These are phyloP conservation scores for Rhinocladiella similis DNA, from an alignment of 2,329 filamentous ascomycete genomes.

Conservation along the genomic window DNA sequence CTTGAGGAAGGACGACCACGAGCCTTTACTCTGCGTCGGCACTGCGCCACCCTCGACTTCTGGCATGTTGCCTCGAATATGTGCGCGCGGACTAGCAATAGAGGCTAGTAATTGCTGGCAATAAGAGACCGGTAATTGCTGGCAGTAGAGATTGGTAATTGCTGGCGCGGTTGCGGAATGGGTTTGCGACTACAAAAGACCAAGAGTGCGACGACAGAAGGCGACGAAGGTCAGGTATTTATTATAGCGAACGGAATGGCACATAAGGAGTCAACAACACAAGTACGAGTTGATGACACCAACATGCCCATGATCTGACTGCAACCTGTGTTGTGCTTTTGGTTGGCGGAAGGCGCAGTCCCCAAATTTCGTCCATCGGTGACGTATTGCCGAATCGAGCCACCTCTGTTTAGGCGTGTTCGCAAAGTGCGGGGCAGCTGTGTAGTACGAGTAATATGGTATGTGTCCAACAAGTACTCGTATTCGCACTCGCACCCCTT, in stretches of 20 bases:
- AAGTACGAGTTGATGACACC: neutral
- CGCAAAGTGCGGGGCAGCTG: neutral
- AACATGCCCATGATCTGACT: neutral
- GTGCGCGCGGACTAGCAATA: neutral
- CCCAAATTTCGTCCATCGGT: constrained; percentile 5
- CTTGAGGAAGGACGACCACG: constrained; percentile 50
- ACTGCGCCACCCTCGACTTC: constrained; percentile 44
- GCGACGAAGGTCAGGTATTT: neutral
- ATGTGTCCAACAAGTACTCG: too few relatives aligned
- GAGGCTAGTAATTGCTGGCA: neutral
- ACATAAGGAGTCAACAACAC: neutral
- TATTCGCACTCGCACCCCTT: neutral
- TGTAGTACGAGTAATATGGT: neutral
- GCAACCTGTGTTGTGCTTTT: neutral
- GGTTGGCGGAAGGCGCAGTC: constrained; percentile 2
- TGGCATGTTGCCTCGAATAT: constrained; percentile 23
- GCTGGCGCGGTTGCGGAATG: too few relatives aligned
- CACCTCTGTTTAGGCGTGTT: neutral
- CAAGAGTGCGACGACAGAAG: neutral
- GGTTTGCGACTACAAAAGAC: too few relatives aligned
- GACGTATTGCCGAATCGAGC: constrained; percentile 19
- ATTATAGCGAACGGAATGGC: neutral
- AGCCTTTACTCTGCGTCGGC: constrained; percentile 42
- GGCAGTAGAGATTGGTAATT: neutral
- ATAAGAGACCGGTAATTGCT: too few relatives aligned